A percentile compares a stretch with the other conserved stretches of the same genome.
Conservation (phyloP, 768 basidiomycete genomes). For the Rhizopogon rudus region DNA sequence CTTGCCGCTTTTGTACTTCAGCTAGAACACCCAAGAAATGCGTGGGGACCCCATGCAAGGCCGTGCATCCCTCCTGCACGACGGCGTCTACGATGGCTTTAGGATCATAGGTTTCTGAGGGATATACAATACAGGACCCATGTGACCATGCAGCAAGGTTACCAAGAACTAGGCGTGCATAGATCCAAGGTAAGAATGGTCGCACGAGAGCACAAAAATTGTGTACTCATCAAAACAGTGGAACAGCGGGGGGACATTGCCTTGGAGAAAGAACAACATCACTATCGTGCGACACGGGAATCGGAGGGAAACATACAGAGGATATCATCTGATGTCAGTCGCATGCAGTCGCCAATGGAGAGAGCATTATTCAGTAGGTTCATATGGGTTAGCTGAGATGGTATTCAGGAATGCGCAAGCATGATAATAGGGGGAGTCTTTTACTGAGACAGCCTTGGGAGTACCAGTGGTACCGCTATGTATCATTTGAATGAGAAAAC, state of each 20-base stretch:
- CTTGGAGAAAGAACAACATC: conserved; percentile 29
- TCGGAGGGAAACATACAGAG: conserved; percentile 45
- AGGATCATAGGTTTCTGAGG: conserved; percentile 62
- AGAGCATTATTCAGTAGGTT: conserved; percentile 78
- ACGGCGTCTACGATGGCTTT: conserved; percentile 65
- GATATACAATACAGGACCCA: conserved; percentile 70
- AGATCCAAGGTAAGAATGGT: conserved; percentile 6
- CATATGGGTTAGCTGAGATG: conserved; percentile 63
- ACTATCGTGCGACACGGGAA: background rate
- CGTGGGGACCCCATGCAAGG: conserved; percentile 81
- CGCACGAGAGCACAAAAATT: conserved; percentile 1
- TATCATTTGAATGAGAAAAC: background rate
- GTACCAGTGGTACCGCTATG: conserved; percentile 72
- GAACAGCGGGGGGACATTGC: conserved; percentile 81
- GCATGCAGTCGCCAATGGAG: conserved; percentile 69
- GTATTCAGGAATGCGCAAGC: background rate
- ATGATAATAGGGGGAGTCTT: conserved; percentile 11
- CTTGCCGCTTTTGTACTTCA: conserved; percentile 55
- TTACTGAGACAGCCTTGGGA: conserved; percentile 81
- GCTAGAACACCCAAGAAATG: conserved; percentile 74
- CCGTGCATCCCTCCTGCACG: conserved; percentile 65
- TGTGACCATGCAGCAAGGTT: conserved; percentile 78
- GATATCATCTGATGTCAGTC: conserved; percentile 56
- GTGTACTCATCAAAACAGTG: conserved; percentile 83
- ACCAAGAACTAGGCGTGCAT: conserved; percentile 70